Base-by-base conservation (phyloP, 208 protist genomes). In the Wallacemonas sp. region DNA sequence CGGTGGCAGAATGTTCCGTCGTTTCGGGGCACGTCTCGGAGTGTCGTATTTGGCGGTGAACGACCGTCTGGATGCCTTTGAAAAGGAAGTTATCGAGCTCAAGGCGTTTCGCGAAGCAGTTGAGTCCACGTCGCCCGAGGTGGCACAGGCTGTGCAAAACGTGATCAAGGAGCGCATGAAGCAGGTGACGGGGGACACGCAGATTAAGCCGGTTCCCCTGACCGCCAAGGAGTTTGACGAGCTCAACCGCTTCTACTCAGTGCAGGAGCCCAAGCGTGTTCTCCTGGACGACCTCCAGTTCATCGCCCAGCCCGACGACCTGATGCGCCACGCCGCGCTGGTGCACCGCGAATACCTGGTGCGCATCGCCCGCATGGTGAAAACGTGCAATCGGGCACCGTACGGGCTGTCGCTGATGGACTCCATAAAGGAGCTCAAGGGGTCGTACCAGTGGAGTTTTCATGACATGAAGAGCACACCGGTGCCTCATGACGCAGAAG, bases 401-500 rank as follows among this genome's bases (percentile, higher is more conserved):
- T 79, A 88, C 61, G 86, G 86, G 0, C 72, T 92, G 10, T 87
- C 83, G 18, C 82, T 86, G 36, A 92, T 92, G 86, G 79, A 76
- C 32, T 78, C 75, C 23, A 84, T 92, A 12, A 78, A 87, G 52
- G 74, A 84, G 36, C 59, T 92, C 72, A 83, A 83, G 41, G 70
- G 75, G 33, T 81, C 62, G 26, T 92, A 92, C 65, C 78, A 92
- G 67, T 89, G 82, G 82, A 89, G 74, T 59, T 92, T 92, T 61
- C 83, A 89, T 55, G 86, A 89, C 50, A 75, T 92, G 20, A 78
- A 78, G 1, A 83, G 57, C 69, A 81, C 65, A 10, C 70, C 71
- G 18, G 32, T 72, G 3, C 79, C 86, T 18, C 63, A 62, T 26
- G 48, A 76, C 23, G 57, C 42, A 20, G 77, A 87, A 12, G 69